Evolutionary conservation across 2,329 filamentous ascomycete genomes (phyloP).

Genomic region (Ascochyta clinopodiicola): DNA sequence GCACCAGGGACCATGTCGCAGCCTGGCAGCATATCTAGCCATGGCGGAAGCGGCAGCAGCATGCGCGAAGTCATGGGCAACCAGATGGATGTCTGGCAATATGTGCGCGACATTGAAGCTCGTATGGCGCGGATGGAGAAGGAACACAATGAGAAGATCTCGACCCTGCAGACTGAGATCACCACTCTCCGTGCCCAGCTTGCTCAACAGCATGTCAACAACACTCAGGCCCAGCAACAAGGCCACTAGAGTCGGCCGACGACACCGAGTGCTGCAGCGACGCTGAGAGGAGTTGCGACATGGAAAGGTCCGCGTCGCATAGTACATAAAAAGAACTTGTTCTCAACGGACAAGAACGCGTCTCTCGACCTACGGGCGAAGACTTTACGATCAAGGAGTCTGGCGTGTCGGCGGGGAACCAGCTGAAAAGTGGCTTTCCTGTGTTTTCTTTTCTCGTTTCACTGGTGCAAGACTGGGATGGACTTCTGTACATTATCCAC

Average conservation of each 20-base stretch:
- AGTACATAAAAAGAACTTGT: slow-evolving; percentile 8
- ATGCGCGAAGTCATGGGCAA: slow-evolving; percentile 72
- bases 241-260: slow-evolving; percentile 1
- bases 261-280: neutral
- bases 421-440: slow-evolving; percentile 1
- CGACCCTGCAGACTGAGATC: slow-evolving; percentile 54
- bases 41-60: slow-evolving; percentile 66
- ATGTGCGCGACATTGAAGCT: slow-evolving; percentile 73
- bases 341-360: neutral
- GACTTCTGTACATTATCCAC: slow-evolving; percentile 14
- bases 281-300: neutral
- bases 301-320: neutral
- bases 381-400: slow-evolving; percentile 10
- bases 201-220: slow-evolving; percentile 44
- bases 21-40: slow-evolving; percentile 58
- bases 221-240: slow-evolving; percentile 27
- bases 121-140: slow-evolving; percentile 55
- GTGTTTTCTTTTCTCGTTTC: neutral
- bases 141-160: slow-evolving; percentile 56
- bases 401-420: slow-evolving; percentile 4
- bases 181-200: slow-evolving; percentile 46
- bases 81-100: slow-evolving; percentile 68
- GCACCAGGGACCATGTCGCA: slow-evolving; percentile 54
- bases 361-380: slow-evolving; percentile 11
- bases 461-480: slow-evolving; percentile 5